Base-by-base conservation (phyloP, 2,329 filamentous ascomycete genomes). In the Leptographium galeiforme region DNA sequence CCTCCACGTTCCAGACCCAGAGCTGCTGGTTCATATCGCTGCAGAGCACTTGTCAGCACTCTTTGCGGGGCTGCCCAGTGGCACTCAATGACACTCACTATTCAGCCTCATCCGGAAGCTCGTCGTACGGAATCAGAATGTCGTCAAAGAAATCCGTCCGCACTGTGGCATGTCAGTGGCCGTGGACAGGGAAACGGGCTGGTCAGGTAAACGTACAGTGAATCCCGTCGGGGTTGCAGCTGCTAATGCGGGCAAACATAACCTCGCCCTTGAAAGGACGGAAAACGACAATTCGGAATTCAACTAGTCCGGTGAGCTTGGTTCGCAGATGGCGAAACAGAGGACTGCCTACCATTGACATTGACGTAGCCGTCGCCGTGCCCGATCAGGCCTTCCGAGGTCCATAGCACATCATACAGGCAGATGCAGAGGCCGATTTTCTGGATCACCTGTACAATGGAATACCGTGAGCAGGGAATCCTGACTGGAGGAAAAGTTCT, bases 201-300 rank as follows among this genome's bases (percentile, higher is more conserved):
- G 8, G 33, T 2, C 30, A 8, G 36, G 8, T 4, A 12, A n/a
- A 56, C 60, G 8, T 52, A 61, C 60, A 38, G 45, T 60, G 56
- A 30, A 61, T 61, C 38, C 60, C 60, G n/a, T 60, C 51, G 11
- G 58, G 59, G 33, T 57, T 58, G 39, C 84, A 83, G 59, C 81
- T 83, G 58, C 84, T 84, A 67, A 98, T 96, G 59, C 82, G 84
- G 16, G 87, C 93, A 46, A 87, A 75, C 62, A 98, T 77, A 56
- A 96, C 88, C 66, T 98, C 93, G 48, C 89, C 88, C 65, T 95
- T 95, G 73, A 96, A 97, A 0, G 93, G 93, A 30, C 93, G 83
- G 67, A 97, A 98, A 34, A 98, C 89, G 18, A 96, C 77, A 64
- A 98, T 76, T 25, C 89, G 86, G 63, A 97, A 98, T 66, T 95